A percentile compares a stretch with the other conserved stretches of the same genome.
Conservation (phyloP, 768 basidiomycete species). For the Tephrocybe sp. region DNA sequence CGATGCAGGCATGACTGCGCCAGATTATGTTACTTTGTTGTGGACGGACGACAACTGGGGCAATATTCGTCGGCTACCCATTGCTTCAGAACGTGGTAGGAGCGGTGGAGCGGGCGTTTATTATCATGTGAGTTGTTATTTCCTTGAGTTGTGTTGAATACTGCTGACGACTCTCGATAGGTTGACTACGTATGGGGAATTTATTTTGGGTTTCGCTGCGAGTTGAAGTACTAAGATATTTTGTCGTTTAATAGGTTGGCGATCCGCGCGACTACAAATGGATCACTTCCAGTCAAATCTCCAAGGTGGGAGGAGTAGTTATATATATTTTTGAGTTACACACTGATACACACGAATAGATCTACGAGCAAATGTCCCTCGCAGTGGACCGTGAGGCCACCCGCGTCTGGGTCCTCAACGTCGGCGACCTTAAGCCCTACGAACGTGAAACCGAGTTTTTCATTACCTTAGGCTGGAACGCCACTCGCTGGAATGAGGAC, state of each 20-base stretch:
- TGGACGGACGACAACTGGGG: conserved; percentile 82
- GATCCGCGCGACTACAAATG: conserved; percentile 70
- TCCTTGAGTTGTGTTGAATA: not conserved
- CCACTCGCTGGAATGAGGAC: conserved; percentile 51
- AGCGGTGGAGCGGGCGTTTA: conserved; percentile 73
- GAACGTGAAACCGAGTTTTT: conserved; percentile 74
- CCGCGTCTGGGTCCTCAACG: conserved; percentile 70
- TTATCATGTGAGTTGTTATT: conserved; percentile 50
- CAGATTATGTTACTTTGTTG: conserved; percentile 63
- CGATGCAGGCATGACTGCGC: conserved; percentile 58
- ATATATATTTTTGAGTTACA: not conserved
- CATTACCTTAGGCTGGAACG: conserved; percentile 62
- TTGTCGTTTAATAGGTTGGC: conserved; percentile 51
- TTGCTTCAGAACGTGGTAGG: conserved; percentile 52
- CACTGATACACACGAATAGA: conserved; percentile 25
- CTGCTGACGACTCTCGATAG: conserved; percentile 24
- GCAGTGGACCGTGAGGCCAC: conserved; percentile 59
- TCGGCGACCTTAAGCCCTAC: conserved; percentile 75
- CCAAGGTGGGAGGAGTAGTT: conserved; percentile 39
- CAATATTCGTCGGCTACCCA: conserved; percentile 64
- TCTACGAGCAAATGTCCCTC: conserved; percentile 70
- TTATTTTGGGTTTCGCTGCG: not conserved
- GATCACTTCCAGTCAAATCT: conserved; percentile 58
- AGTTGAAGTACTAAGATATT: not conserved
- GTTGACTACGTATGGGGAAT: conserved; percentile 42